phyloP scores from a whole-genome alignment of 345 rosid genomes.

The Pugionium dolabratum region DNA sequence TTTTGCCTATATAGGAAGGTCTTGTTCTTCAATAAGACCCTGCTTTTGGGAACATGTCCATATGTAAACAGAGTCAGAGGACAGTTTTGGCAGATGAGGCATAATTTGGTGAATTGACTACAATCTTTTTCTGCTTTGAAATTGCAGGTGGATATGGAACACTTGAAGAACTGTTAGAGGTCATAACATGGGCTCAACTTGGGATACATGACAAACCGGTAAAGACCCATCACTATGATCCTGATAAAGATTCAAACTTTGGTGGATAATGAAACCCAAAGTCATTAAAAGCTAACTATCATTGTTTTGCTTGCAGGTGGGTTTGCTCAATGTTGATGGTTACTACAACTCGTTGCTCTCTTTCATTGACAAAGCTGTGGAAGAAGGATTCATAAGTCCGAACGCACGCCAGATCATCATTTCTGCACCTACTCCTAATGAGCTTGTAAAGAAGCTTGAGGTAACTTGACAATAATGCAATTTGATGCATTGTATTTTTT shows the following conservation, averaged over 20 bases:
- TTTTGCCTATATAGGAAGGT: slow-evolving; percentile 35
- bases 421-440: slow-evolving; percentile 83
- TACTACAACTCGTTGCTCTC: slow-evolving; percentile 93
- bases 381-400: slow-evolving; percentile 87
- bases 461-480: slow-evolving; percentile 40
- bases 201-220: slow-evolving; percentile 64
- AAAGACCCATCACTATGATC: slow-evolving; percentile 21
- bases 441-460: slow-evolving; percentile 80
- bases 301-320: slow-evolving; percentile 59
- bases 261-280: not conserved
- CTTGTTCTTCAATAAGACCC: slow-evolving; percentile 17
- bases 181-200: slow-evolving; percentile 58
- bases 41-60: slow-evolving; percentile 27
- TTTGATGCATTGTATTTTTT: slow-evolving; percentile 1
- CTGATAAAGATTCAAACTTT: slow-evolving; percentile 6
- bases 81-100: slow-evolving; percentile 24
- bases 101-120: slow-evolving; percentile 7
- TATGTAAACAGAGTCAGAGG: slow-evolving; percentile 24
- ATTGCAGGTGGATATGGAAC: slow-evolving; percentile 55
- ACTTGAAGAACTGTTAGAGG: slow-evolving; percentile 55
- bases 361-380: slow-evolving; percentile 92
- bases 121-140: slow-evolving; percentile 11
- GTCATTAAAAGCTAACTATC: not conserved
- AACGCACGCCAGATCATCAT: slow-evolving; percentile 82
- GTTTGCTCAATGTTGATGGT: slow-evolving; percentile 95